Evolutionary conservation across 805 yeast species (phyloP).

Genomic region (Torulaspora gathmanii): DNA sequence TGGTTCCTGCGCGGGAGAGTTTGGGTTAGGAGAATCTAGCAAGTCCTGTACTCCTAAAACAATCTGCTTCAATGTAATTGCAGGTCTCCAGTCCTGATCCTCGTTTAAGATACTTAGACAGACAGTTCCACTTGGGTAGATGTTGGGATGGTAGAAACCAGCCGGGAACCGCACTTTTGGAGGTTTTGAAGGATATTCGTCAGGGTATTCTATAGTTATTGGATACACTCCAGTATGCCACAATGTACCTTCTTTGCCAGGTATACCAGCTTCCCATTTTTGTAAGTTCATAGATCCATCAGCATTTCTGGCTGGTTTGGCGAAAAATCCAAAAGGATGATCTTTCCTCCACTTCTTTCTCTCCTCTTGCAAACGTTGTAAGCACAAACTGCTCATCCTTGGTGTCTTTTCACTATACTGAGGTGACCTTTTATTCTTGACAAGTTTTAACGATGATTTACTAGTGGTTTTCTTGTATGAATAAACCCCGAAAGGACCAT

Average conservation of each 20-base stretch:
- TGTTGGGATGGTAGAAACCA: slow-evolving; percentile 93
- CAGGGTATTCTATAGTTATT: slow-evolving; percentile 73
- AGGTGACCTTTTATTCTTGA: neutral
- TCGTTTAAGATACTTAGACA: slow-evolving; percentile 91
- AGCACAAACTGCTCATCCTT: slow-evolving; percentile 53
- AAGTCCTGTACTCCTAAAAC: slow-evolving; percentile 89
- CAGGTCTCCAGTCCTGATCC: slow-evolving; percentile 97
- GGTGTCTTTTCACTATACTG: neutral
- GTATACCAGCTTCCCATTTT: slow-evolving; percentile 92
- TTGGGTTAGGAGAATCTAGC: slow-evolving; percentile 84
- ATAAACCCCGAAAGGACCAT: neutral
- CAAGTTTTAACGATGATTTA: neutral
- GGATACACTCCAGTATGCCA: slow-evolving; percentile 95
- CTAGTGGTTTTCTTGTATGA: neutral
- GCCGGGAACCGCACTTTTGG: slow-evolving; percentile 89
- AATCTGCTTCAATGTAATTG: slow-evolving; percentile 84
- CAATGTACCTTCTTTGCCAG: slow-evolving; percentile 79
- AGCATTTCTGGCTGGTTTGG: slow-evolving; percentile 73
- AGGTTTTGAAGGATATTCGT: slow-evolving; percentile 94
- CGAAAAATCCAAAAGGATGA: slow-evolving; percentile 96
- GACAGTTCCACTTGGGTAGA: slow-evolving; percentile 95
- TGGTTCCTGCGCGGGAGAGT: slow-evolving; percentile 95
- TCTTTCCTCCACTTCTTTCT: slow-evolving; percentile 98
- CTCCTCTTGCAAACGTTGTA: slow-evolving; percentile 86
- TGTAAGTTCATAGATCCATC: slow-evolving; percentile 85